A percentile compares a stretch with the other conserved stretches of the same genome.
Conservation (phyloP, 2,329 filamentous ascomycete genomes). For the Xylaria sp. region DNA sequence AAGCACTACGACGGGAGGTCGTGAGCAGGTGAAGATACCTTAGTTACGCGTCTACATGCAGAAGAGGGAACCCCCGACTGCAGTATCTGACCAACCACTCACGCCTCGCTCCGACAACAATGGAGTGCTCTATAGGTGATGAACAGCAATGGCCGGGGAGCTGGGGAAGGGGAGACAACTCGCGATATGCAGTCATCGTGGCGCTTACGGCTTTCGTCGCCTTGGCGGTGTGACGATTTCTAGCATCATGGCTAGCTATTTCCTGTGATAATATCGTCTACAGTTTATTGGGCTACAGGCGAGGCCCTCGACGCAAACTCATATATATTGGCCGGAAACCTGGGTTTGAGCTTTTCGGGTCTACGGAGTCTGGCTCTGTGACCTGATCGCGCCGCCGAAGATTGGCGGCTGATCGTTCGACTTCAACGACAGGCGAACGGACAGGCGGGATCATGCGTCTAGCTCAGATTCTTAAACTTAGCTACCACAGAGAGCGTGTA, state of each 20-base stretch:
- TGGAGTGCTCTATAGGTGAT: neutral
- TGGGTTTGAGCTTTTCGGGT: neutral
- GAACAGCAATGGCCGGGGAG: neutral
- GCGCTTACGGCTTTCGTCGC: neutral
- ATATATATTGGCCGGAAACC: neutral
- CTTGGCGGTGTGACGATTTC: conserved; percentile 5
- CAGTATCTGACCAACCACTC: neutral
- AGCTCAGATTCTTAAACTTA: neutral
- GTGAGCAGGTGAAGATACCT: neutral
- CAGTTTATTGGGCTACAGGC: neutral
- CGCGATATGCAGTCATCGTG: neutral
- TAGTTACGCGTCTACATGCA: neutral
- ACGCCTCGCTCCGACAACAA: neutral
- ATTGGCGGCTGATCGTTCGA: neutral
- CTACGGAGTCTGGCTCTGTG: neutral
- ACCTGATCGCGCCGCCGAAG: neutral
- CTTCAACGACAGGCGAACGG: neutral
- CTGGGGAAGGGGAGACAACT: neutral
- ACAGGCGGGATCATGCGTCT: conserved; percentile 1
- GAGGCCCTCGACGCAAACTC: neutral
- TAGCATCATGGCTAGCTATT: neutral
- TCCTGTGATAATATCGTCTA: neutral
- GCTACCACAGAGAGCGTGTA: neutral
- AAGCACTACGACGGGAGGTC: neutral
- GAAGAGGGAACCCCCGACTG: neutral